Base-by-base conservation (phyloP, 106 monocot genomes). In the Platanthera guangdongensis region DNA sequence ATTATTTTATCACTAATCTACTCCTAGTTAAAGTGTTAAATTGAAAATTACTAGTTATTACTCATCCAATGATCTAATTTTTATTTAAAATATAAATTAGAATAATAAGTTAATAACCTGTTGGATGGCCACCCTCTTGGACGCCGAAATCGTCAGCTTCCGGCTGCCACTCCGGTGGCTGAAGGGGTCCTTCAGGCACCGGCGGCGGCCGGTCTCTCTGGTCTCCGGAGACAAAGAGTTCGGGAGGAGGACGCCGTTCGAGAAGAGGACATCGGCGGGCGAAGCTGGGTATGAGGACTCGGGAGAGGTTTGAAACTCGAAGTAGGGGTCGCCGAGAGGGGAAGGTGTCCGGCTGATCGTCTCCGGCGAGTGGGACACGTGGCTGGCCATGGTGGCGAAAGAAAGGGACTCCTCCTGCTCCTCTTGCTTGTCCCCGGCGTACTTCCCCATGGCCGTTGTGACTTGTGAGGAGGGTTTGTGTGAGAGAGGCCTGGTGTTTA, bases 361-460 rank as follows among this genome's bases (percentile, higher is more conserved):
- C 47, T 70, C 70, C 46, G 70, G 47, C 70, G 70, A 70, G 47
- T 7, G 70, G 6, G 70, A 16, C 16, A 48, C 70, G 47, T 47
- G 47, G 47, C 70, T n/a, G 14, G 47, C 47, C 70, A 70, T 47
- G 47, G 4, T 16, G 47, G 47, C 70, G 70, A 70, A 70, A 48
- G 70, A 70, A 15, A 70, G 32, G 5, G 70, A 15, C 47, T 70
- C 70, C n/a, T 70, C 70, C 47, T 70, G 47, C n/a, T 70, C 70
- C 3, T 70, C 70, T 14, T 70, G 47, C 47, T 47, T 9, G 10
- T 70, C 70, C 70, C n/a, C 5, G 70, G 1, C 47, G 47, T 48
- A n/a, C 47, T 70, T 70, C 47, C 47, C 70, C 70, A 70, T 70
- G 25, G 32, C 11, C 0, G 11, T 65, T 65, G 4, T 21, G 21